These are phyloP conservation scores for Harringtonia aguacate DNA, from an alignment of 2,329 filamentous ascomycete genomes.

Conservation along the genomic window DNA sequence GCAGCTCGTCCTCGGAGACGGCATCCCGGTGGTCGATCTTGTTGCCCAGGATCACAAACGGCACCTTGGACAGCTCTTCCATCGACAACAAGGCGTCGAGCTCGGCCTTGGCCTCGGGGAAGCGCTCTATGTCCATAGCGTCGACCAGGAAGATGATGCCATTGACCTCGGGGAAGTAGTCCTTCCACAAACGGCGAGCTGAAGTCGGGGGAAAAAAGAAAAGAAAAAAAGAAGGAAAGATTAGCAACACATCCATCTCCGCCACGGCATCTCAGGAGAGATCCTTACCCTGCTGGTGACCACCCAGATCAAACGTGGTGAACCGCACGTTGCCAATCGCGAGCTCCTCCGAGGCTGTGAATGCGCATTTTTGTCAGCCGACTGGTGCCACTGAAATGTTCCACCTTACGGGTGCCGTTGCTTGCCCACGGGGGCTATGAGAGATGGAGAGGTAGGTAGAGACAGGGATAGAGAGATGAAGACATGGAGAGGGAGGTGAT, in stretches of 20 bases:
- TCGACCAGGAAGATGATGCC: slow-evolving; percentile 98
- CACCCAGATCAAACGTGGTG: slow-evolving; percentile 88
- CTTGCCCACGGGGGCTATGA: neutral
- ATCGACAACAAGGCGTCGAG: slow-evolving; percentile 90
- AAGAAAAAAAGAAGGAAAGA: neutral
- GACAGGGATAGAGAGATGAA: neutral
- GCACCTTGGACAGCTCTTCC: slow-evolving; percentile 93
- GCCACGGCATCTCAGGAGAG: too few species aligned
- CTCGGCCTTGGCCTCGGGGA: slow-evolving; percentile 90
- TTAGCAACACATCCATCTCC: neutral
- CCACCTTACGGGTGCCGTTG: neutral
- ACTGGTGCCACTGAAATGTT: too few species aligned
- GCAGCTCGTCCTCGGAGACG: slow-evolving; percentile 88
- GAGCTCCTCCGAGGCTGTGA: slow-evolving; percentile 74
- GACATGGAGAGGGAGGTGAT: neutral
- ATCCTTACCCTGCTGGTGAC: slow-evolving; percentile 76
- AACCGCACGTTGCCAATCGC: slow-evolving; percentile 89
- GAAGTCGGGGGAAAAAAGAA: neutral
- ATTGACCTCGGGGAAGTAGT: slow-evolving; percentile 93
- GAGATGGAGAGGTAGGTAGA: neutral
- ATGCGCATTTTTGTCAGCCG: neutral
- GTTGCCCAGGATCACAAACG: slow-evolving; percentile 93
- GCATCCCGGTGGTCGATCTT: slow-evolving; percentile 99
- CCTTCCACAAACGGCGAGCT: slow-evolving; percentile 91
- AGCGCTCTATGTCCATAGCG: slow-evolving; percentile 92